phyloP scores from a whole-genome alignment of 768 basidiomycete genomes.

The Pulveroboletus sp. region DNA sequence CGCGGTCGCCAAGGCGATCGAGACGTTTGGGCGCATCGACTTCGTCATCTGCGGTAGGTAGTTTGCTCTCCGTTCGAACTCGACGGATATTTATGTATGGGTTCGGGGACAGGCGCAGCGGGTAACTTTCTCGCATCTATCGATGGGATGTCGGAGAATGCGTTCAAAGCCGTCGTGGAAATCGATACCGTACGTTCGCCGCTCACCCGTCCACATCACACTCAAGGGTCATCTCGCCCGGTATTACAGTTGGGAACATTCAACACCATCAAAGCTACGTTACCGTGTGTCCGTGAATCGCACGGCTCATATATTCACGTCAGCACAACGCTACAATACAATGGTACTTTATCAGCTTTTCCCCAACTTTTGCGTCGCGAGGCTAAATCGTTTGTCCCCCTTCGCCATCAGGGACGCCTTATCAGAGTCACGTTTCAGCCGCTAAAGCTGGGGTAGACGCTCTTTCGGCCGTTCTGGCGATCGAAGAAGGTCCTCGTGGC shows the following conservation, averaged over 20 bases:
- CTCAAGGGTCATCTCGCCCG: neutral
- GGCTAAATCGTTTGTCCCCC: neutral
- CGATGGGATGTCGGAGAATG: constrained; percentile 78
- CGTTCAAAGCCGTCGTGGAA: constrained; percentile 87
- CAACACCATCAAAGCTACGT: constrained; percentile 91
- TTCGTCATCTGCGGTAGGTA: constrained; percentile 87
- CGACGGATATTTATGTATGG: neutral
- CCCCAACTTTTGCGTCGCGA: neutral
- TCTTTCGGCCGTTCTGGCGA: constrained; percentile 75
- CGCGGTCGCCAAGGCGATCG: constrained; percentile 72
- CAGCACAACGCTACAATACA: constrained; percentile 84
- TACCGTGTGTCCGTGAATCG: constrained; percentile 62
- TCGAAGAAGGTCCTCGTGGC: constrained; percentile 94
- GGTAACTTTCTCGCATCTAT: constrained; percentile 95
- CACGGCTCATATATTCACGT: constrained; percentile 86
- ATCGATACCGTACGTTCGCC: constrained; percentile 73
- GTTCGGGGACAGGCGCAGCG: constrained; percentile 63
- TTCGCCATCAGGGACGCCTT: constrained; percentile 54
- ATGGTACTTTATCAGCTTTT: constrained; percentile 38
- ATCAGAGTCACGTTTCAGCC: constrained; percentile 90
- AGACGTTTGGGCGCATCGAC: constrained; percentile 82
- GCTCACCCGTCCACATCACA: neutral
- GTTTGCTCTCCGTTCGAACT: neutral
- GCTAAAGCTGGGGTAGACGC: constrained; percentile 96
- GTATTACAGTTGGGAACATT: constrained; percentile 73